These are phyloP conservation scores for Lasiodiplodia sp. DNA, from an alignment of 2,329 filamentous ascomycete genomes.

Conservation along the genomic window DNA sequence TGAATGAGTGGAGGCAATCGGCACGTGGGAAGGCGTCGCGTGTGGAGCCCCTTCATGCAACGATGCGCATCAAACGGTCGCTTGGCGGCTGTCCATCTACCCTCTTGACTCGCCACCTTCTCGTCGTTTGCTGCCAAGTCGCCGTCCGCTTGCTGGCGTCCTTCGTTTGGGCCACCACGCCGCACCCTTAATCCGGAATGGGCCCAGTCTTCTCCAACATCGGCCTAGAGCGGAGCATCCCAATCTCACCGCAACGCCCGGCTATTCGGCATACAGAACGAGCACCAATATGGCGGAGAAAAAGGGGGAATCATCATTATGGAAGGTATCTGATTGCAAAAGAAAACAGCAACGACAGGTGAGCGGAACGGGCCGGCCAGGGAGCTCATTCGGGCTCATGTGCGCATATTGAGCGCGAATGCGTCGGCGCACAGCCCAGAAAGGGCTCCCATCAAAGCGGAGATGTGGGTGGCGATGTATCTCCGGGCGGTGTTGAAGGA, in stretches of 20 bases:
- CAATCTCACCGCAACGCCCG: constrained; percentile 1
- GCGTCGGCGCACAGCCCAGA: background rate
- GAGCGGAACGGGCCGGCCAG: constrained; percentile 19
- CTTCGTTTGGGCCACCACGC: background rate
- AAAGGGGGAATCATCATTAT: constrained; percentile 11
- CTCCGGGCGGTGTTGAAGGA: constrained; percentile 4
- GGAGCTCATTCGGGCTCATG: background rate
- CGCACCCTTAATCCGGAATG: background rate
- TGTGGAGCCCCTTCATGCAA: constrained; percentile 16
- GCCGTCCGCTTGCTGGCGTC: background rate
- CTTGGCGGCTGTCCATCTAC: background rate
- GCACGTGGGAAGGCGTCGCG: constrained; percentile 18
- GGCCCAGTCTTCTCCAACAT: background rate
- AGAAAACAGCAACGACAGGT: background rate
- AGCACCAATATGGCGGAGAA: background rate
- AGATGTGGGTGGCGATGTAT: constrained; percentile 9
- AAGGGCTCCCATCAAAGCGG: background rate
- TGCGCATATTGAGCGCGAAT: background rate
- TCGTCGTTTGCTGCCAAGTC: background rate
- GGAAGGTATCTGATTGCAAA: background rate
- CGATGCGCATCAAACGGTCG: constrained; percentile 3
- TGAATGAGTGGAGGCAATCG: background rate
- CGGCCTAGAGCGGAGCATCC: background rate
- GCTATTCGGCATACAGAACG: background rate
- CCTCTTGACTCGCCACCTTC: constrained; percentile 6